A percentile compares a stretch with the other conserved stretches of the same genome.
phyloP scores from a whole-genome alignment of 2,329 filamentous ascomycete genomes.

The Plenodomus lindquistii region DNA sequence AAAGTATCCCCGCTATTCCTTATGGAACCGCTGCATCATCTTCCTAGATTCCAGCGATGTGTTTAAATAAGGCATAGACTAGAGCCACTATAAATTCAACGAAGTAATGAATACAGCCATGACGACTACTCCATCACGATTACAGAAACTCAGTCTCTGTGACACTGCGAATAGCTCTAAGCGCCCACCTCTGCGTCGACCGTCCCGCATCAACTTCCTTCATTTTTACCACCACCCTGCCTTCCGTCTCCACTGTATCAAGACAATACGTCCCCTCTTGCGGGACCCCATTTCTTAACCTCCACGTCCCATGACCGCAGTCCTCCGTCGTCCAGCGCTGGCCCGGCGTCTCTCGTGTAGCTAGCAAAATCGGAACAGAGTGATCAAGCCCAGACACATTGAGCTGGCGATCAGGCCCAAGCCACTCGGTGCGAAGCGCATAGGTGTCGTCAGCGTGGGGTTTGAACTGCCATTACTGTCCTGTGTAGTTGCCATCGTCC shows the following conservation, averaged over 20 bases:
- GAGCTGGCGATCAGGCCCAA: slow-evolving; percentile 20
- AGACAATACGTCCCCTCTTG: slow-evolving; percentile 16
- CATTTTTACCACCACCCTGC: slow-evolving; percentile 15
- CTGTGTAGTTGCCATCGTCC: slow-evolving; percentile 15
- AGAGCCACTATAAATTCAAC: neutral
- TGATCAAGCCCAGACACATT: slow-evolving; percentile 22
- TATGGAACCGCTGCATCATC: slow-evolving; percentile 35
- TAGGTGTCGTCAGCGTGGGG: slow-evolving; percentile 19
- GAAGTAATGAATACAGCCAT: neutral
- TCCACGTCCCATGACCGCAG: slow-evolving; percentile 28
- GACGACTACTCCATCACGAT: neutral
- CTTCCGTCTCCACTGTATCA: slow-evolving; percentile 23
- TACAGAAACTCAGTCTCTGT: slow-evolving; percentile 8
- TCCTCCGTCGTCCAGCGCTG: slow-evolving; percentile 23
- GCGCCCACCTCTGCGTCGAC: slow-evolving; percentile 27
- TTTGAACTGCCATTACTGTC: slow-evolving; percentile 32
- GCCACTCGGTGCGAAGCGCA: slow-evolving; percentile 23
- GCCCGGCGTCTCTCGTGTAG: slow-evolving; percentile 8
- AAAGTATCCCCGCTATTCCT: slow-evolving; percentile 41
- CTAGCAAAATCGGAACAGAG: slow-evolving; percentile 14
- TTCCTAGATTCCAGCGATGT: neutral
- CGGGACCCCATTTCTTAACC: slow-evolving; percentile 20
- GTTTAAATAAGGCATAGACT: neutral
- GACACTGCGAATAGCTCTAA: slow-evolving; percentile 20
- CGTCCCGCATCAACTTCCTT: slow-evolving; percentile 15